Conservation (phyloP, 164 flowering plant genomes). For the Cinnamomum micranthum region DNA sequence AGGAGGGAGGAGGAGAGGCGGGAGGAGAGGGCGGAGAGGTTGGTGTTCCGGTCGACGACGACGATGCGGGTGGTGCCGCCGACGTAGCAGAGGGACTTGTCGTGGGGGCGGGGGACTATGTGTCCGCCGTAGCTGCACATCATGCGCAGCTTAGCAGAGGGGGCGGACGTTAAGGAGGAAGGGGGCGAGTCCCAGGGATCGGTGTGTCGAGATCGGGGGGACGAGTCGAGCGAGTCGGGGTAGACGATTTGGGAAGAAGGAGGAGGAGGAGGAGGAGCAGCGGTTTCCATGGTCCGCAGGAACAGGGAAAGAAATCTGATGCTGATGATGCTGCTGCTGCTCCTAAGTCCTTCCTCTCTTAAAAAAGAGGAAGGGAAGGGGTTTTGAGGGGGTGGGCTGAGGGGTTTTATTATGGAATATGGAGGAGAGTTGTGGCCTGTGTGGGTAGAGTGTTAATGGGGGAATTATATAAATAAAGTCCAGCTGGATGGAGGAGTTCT, state of each 20-base stretch:
- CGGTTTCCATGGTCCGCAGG: not conserved
- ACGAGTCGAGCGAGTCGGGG: conserved; percentile 56
- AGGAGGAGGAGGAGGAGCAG: not conserved
- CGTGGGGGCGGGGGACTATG: conserved; percentile 90
- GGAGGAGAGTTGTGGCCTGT: no score
- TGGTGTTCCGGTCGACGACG: conserved; percentile 64
- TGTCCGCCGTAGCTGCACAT: conserved; percentile 98
- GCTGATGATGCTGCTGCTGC: not conserved
- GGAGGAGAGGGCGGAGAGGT: conserved; percentile 49
- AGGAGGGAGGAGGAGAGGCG: conserved; percentile 61
- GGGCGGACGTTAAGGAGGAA: conserved; percentile 1
- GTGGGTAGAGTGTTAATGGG: no score
- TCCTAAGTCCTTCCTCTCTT: not conserved
- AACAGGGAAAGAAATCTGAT: not conserved
- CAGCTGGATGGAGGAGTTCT: no score
- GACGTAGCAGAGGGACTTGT: conserved; percentile 78
- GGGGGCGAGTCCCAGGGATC: conserved; percentile 47
- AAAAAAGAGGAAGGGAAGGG: not conserved
- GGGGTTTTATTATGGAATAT: no score
- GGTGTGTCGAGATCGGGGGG: conserved; percentile 55
- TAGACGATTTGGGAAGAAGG: conserved; percentile 14
- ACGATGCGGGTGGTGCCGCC: conserved; percentile 95
- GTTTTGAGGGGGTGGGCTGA: not conserved
- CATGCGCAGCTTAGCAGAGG: conserved; percentile 55
- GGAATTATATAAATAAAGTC: no score